A percentile compares a stretch with the other conserved stretches of the same genome.
Conservation (phyloP, 2,329 filamentous ascomycete species). For the Pseudopithomyces maydicus region DNA sequence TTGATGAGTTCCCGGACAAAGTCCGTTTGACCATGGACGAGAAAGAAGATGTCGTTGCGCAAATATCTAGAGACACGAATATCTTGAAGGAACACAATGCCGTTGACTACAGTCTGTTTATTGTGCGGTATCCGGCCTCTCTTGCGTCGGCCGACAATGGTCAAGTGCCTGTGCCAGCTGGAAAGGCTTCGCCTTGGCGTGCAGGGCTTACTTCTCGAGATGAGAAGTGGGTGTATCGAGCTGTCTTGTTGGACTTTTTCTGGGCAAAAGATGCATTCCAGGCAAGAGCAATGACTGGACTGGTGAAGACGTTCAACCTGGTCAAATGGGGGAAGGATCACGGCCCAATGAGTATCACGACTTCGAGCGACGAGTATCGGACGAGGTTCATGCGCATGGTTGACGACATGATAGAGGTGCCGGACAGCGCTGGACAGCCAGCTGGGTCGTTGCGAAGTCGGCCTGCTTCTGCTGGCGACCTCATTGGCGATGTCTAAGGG, state of each 20-base stretch:
- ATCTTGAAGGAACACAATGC: constrained; percentile 67
- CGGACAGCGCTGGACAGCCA: constrained; percentile 37
- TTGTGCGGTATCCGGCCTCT: constrained; percentile 62
- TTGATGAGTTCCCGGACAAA: constrained; percentile 71
- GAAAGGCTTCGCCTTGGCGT: constrained; percentile 59
- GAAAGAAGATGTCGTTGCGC: constrained; percentile 60
- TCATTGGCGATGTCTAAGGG: constrained; percentile 1
- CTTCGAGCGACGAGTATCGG: constrained; percentile 70
- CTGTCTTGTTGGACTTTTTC: constrained; percentile 75
- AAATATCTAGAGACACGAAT: constrained; percentile 66
- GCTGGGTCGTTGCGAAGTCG: constrained; percentile 33
- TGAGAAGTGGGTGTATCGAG: constrained; percentile 70
- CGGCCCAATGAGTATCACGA: constrained; percentile 77
- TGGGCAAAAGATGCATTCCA: constrained; percentile 75
- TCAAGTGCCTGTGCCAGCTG: constrained; percentile 40
- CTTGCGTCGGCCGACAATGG: constrained; percentile 30
- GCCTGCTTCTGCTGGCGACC: constrained; percentile 14
- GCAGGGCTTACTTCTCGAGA: constrained; percentile 65
- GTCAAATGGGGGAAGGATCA: constrained; percentile 58
- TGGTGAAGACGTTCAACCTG: constrained; percentile 68
- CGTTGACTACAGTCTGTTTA: constrained; percentile 77
- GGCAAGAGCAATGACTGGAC: constrained; percentile 67
- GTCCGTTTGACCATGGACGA: constrained; percentile 61
- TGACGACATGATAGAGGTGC: constrained; percentile 42
- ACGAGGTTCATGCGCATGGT: constrained; percentile 61